Base-by-base conservation (phyloP, 2,329 filamentous ascomycete genomes). In the Verticillium nubilum region DNA sequence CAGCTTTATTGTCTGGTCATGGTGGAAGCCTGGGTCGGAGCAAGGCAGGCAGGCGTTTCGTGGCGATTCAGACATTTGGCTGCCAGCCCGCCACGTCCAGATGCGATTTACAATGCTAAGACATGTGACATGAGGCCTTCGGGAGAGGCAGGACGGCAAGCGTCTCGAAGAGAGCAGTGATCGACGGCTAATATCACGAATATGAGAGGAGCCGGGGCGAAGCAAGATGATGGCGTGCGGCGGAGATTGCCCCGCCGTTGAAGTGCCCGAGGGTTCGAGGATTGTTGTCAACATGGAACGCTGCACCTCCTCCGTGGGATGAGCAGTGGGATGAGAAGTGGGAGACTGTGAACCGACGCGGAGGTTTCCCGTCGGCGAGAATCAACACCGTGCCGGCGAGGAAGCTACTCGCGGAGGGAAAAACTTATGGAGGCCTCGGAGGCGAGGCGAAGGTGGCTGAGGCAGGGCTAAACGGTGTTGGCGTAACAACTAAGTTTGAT, bases 351-450 rank as follows among this genome's bases (percentile, higher is more conserved):
- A 9, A 50, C 12, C n/a, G 42, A 19, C 12, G 7, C 7, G 10
- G 42, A 9, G 42, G 42, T 23, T 12, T 23, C n/a, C 10, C 42
- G 19, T 50, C 42, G 42, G 42, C 3, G 19, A 12, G 17, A 12
- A 23, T 50, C 19, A 10, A 23, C 25, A 7, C n/a, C 42, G n/a
- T 47, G 9, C 42, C n/a, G 19, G 7, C n/a, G n/a, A 47, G 7
- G n/a, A 31, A 31, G 2, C 9, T 31, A 13, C 84, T 47, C 10
- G n/a, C 42, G 13, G 19, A n/a, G 7, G n/a, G 42, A 9, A 7
- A 23, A 47, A 47, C n/a, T 10, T 17, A 23, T 12, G 19, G 42
- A 47, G 42, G 42, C 42, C 42, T 23, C 42, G 42, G 19, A 12
- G 42, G 42, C 42, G 42, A 47, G 42, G 42, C n/a, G 42, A 25